These are phyloP conservation scores for Phaeolepiota aurea DNA, from an alignment of 768 basidiomycete genomes.

Conservation along the genomic window DNA sequence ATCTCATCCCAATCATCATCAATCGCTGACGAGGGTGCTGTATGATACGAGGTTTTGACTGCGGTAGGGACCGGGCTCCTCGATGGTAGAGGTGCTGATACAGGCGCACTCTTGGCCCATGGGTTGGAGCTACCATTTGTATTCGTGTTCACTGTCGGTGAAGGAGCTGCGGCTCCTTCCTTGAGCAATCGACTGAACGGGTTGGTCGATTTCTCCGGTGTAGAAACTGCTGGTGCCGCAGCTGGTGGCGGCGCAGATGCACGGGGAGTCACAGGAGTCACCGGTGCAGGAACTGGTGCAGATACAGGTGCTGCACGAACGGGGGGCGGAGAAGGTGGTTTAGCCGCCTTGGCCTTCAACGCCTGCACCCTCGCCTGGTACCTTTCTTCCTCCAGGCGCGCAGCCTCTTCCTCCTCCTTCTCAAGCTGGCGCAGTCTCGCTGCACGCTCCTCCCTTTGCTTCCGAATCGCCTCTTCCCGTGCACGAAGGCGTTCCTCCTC, in stretches of 20 bases:
- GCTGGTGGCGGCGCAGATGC: too few relatives aligned
- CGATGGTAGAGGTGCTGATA: conserved; percentile 27
- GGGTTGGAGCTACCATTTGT: conserved; percentile 61
- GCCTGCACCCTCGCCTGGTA: conserved; percentile 28
- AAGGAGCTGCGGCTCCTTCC: conserved; percentile 28
- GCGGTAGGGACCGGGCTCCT: conserved; percentile 49
- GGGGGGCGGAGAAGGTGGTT: conserved; percentile 19
- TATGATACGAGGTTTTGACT: conserved; percentile 51
- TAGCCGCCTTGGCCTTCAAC: conserved; percentile 23
- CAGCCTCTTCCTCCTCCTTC: conserved; percentile 31
- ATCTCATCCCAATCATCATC: conserved; percentile 87
- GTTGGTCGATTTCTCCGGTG: conserved; percentile 57
- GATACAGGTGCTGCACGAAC: conserved; percentile 15
- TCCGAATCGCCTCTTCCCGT: conserved; percentile 64
- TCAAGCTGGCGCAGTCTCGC: conserved; percentile 67
- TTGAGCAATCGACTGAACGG: conserved; percentile 70
- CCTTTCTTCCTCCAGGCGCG: conserved; percentile 26
- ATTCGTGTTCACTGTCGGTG: conserved; percentile 16
- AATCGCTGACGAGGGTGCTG: conserved; percentile 38
- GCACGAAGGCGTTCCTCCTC: conserved; percentile 68
- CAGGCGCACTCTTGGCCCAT: conserved; percentile 35
- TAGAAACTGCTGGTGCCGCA: conserved; percentile 15
- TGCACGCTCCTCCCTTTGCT: conserved; percentile 65
- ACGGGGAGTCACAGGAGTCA: conserved; percentile 23
- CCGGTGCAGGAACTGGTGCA: conserved; percentile 17